phyloP scores from a whole-genome alignment of 2,329 filamentous ascomycete genomes.

The Colletotrichum paranaense region DNA sequence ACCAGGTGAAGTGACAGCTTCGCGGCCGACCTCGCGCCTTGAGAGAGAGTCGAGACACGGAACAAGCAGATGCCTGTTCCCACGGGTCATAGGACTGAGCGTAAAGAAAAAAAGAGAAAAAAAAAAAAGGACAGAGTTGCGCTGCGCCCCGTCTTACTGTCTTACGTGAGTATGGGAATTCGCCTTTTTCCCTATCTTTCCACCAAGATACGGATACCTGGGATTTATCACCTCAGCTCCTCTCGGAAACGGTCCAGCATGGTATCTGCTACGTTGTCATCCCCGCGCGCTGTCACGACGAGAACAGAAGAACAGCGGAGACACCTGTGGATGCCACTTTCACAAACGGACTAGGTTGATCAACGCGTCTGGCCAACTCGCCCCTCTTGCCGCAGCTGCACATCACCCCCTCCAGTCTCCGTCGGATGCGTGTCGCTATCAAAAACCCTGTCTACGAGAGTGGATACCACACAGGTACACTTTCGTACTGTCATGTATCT shows the following conservation, averaged over 20 bases:
- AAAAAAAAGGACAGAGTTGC: not conserved
- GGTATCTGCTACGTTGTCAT: conserved; percentile 12
- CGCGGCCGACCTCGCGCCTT: conserved; percentile 10
- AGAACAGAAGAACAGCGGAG: conserved; percentile 19
- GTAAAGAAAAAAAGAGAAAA: not conserved
- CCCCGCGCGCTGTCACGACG: conserved; percentile 11
- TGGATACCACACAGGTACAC: conserved; percentile 24
- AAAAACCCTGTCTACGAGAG: conserved; percentile 19
- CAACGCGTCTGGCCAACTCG: conserved; percentile 22
- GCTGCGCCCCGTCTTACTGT: conserved; percentile 19
- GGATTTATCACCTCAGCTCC: not conserved
- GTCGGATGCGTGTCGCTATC: conserved; percentile 32
- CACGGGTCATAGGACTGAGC: conserved; percentile 24
- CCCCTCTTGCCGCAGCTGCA: conserved; percentile 32
- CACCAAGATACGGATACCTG: conserved; percentile 3
- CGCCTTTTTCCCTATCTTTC: conserved; percentile 14
- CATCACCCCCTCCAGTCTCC: conserved; percentile 34
- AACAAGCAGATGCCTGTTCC: conserved; percentile 18
- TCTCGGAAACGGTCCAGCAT: not conserved
- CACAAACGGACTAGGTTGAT: conserved; percentile 28
- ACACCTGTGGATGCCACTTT: conserved; percentile 4
- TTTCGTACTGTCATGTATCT: conserved; percentile 27
- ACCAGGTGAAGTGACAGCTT: conserved; percentile 28
- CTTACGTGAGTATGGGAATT: conserved; percentile 31
- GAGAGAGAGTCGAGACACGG: conserved; percentile 16